Base-by-base conservation (phyloP, 1,284 basidiomycete species). In the Cryptococcus wingfieldii region DNA sequence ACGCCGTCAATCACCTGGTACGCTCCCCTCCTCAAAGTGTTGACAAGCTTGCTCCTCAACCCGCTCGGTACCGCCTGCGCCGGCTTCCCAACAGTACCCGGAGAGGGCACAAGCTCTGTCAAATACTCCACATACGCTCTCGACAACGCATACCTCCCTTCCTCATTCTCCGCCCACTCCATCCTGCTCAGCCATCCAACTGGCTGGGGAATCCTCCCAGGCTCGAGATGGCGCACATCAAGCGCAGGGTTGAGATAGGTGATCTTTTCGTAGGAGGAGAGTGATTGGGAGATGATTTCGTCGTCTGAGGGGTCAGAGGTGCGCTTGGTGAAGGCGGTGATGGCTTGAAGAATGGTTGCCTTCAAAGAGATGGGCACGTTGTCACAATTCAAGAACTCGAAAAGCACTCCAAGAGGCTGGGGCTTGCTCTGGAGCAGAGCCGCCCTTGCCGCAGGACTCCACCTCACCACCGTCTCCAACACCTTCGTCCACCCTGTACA, bases 1-100 rank as follows among this genome's bases (percentile, higher is more conserved):
- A 98, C 89, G 41, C 88, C 88, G 68, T 98, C 91, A 59, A 97
- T 79, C 52, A 96, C 87, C 70, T 95, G 98, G 25, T 82, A 79
- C 12, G 88, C 81, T 69, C 67, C 70, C 7, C 72, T 63, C 6
- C 71, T 69, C 87, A 97, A 2, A 85, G 90, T 0, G 38, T 65
- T 67, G 59, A 62, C 56, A 19, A 70, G 50, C n/a, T 63, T 49
- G 38, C 27, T 42, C 31, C 54, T 41, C 31, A 34, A 34, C 31
- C 31, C 31, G 31, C 31, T 34, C 10, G 31, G 31, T 34, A 34
- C 10, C 31, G 5, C 31, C 10, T 34, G 31, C 31, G 31, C 31
- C 31, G 31, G 31, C 31, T 10, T 34, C 3, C 2, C 31, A 6
- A 34, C 31, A 42, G 41, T 42, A 5, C 54, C 12, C 9, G 62